Conservation (phyloP, 108 stramenopile genomes). For the Nannochloropsis salina region DNA sequence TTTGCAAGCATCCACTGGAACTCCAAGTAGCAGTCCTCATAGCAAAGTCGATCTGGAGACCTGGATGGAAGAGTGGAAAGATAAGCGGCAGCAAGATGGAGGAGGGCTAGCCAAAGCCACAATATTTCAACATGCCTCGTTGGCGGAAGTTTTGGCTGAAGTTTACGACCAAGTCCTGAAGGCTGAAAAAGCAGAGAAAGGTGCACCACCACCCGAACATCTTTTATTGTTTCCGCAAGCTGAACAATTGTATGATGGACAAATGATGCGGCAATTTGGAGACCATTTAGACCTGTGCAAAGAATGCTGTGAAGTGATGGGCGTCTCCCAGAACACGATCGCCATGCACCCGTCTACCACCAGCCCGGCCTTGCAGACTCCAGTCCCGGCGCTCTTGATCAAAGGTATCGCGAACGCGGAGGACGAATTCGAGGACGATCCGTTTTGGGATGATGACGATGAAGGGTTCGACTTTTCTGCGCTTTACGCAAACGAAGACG, state of each 20-base stretch:
- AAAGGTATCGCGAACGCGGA: neutral
- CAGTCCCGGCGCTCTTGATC: neutral
- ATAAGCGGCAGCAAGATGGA: neutral
- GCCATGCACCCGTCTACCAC: neutral
- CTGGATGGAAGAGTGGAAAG: neutral
- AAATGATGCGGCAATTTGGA: slow-evolving; percentile 20
- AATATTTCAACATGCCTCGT: neutral
- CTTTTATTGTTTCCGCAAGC: neutral
- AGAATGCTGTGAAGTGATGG: neutral
- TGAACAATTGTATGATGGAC: neutral
- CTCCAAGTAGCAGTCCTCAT: neutral
- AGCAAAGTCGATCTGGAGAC: neutral
- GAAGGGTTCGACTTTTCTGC: neutral
- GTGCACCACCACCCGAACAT: neutral
- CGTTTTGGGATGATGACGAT: neutral
- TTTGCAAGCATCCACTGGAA: neutral
- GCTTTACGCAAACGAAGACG: neutral
- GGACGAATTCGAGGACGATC: neutral
- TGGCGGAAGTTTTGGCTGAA: neutral
- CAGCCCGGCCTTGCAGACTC: neutral
- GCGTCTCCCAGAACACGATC: neutral
- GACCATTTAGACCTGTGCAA: slow-evolving; percentile 7
- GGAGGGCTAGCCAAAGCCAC: neutral
- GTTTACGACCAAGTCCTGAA: slow-evolving; percentile 20
- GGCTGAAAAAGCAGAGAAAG: neutral